Conservation (phyloP, 768 basidiomycete genomes). For the Daedaleopsis sinensis region DNA sequence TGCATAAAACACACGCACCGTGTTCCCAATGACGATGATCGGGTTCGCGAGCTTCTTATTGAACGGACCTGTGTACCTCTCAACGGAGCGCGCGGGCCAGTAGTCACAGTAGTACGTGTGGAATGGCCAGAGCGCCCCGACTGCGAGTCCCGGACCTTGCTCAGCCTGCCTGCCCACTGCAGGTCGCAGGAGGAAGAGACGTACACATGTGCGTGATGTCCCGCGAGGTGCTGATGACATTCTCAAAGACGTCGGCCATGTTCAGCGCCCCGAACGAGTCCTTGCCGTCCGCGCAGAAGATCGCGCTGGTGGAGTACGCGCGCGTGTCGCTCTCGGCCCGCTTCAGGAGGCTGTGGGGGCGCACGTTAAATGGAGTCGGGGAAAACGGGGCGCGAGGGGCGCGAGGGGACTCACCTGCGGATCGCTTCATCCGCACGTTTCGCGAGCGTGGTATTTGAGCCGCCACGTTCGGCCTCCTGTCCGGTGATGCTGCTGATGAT, state of each 20-base stretch:
- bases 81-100: too few relatives aligned
- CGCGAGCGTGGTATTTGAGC: too few relatives aligned
- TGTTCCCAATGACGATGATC: constrained; percentile 15
- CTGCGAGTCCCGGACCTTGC: not conserved
- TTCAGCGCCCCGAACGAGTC: not conserved
- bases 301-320: not conserved
- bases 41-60: constrained; percentile 15
- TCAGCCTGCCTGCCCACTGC: not conserved
- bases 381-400: too few relatives aligned
- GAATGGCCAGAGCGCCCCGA: not conserved
- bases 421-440: too few relatives aligned
- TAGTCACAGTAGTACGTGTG: too few relatives aligned
- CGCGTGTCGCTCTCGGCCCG: too few relatives aligned
- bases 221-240: not conserved
- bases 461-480: too few relatives aligned
- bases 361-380: not conserved
- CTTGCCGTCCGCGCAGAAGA: not conserved
- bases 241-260: not conserved
- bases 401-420: too few relatives aligned
- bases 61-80: constrained; percentile 8
- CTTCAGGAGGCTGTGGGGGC: not conserved
- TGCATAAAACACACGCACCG: constrained; percentile 2
- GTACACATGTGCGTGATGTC: not conserved
- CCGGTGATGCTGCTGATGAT: too few relatives aligned
- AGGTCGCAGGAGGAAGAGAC: not conserved